Conservation (phyloP, 148 eudicot genomes). For the Nepenthes gracilis region DNA sequence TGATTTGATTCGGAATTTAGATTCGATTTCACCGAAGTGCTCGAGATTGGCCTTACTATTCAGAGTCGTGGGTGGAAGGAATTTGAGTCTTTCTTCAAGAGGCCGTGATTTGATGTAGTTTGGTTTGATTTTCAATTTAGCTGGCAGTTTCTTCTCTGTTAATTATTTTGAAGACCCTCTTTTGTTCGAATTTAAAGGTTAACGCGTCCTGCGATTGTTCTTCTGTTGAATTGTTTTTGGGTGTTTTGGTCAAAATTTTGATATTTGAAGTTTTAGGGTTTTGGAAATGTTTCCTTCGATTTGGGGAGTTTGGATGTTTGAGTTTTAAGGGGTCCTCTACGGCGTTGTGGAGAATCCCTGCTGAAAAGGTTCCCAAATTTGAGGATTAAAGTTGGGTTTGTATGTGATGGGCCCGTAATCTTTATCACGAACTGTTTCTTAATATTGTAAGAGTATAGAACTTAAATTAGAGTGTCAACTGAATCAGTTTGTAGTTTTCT, state of each 20-base stretch:
- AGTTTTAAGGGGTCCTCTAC: constrained; percentile 28
- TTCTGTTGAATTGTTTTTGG: not conserved
- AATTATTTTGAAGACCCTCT: constrained; percentile 7
- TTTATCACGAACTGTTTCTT: not conserved
- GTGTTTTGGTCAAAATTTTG: constrained; percentile 1
- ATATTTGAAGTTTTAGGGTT: constrained; percentile 4
- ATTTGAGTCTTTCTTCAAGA: not conserved
- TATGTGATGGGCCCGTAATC: not conserved
- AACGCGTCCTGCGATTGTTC: not conserved
- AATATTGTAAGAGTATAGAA: not conserved
- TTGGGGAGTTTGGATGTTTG: constrained; percentile 14
- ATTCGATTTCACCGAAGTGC: constrained; percentile 9
- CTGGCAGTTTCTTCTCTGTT: not conserved
- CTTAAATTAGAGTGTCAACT: constrained; percentile 3
- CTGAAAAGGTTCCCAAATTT: constrained; percentile 17
- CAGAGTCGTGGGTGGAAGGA: not conserved
- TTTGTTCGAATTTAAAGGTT: constrained; percentile 5
- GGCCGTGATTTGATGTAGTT: not conserved
- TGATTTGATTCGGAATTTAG: constrained; percentile 4
- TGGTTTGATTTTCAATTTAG: constrained; percentile 5
- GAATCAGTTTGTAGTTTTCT: not conserved
- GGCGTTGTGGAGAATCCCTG: constrained; percentile 29
- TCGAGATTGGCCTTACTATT: not conserved
- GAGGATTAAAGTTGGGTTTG: not conserved
- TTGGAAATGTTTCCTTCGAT: not conserved